These are phyloP conservation scores for Polyporus arcularius DNA, from an alignment of 768 basidiomycete species.

Conservation along the genomic window DNA sequence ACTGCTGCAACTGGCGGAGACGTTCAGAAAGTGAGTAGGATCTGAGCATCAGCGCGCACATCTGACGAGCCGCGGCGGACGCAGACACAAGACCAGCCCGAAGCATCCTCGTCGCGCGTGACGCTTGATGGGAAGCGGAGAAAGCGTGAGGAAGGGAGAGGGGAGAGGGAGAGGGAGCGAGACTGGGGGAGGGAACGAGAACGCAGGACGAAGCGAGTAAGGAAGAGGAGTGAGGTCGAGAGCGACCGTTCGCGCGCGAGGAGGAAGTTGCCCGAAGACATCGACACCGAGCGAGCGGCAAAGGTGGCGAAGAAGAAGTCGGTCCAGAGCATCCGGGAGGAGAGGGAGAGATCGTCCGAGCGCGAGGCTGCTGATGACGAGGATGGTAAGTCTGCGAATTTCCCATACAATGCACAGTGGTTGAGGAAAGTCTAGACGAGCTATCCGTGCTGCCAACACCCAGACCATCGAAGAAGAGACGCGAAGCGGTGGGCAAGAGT, in stretches of 20 bases:
- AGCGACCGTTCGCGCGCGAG: conserved; percentile 12
- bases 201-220: conserved; percentile 17
- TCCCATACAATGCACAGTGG: not conserved
- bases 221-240: conserved; percentile 17
- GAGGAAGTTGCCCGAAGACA: conserved; percentile 8
- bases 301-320: conserved; percentile 10
- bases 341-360: conserved; percentile 12
- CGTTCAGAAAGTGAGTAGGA: conserved; percentile 51
- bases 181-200: conserved; percentile 10
- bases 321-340: not conserved
- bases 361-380: conserved; percentile 17
- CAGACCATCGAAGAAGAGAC: conserved; percentile 6
- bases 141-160: conserved; percentile 11
- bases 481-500: not conserved
- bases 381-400: conserved; percentile 10
- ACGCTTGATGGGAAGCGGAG: conserved; percentile 21
- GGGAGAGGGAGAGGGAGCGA: conserved; percentile 13
- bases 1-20: conserved; percentile 57
- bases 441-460: not conserved
- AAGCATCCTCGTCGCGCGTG: conserved; percentile 28
- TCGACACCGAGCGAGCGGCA: conserved; percentile 6
- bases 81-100: conserved; percentile 15
- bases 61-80: not conserved
- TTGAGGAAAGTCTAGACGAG: not conserved
- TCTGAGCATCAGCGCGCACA: not conserved